Percentiles rank a stretch among this genome's conserved stretches.
Evolutionary conservation across 2,329 filamentous ascomycete genomes (phyloP).

Genomic region (Exophiala lecanii-corni): DNA sequence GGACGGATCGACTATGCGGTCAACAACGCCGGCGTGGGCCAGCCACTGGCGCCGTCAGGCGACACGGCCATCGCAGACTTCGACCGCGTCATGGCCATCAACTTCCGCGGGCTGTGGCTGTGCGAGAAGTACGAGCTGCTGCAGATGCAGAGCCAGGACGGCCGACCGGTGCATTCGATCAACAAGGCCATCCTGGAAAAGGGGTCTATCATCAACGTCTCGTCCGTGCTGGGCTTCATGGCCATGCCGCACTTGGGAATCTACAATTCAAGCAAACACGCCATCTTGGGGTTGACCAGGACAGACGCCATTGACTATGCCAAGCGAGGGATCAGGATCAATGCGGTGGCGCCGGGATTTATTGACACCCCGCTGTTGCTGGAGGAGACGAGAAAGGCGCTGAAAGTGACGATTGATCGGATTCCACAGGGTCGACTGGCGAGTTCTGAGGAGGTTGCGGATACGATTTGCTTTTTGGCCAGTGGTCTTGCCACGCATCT

Average conservation of each 20-base stretch:
- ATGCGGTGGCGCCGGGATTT: constrained; percentile 50
- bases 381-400: constrained; percentile 52
- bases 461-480: constrained; percentile 63
- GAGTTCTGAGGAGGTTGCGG: constrained; percentile 47
- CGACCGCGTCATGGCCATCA: constrained; percentile 40
- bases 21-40: constrained; percentile 27
- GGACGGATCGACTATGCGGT: constrained; percentile 33
- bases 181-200: constrained; percentile 35
- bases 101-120: constrained; percentile 42
- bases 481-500: constrained; percentile 66
- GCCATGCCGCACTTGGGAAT: constrained; percentile 35
- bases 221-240: constrained; percentile 49
- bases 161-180: constrained; percentile 33
- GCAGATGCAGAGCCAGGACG: constrained; percentile 44
- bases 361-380: constrained; percentile 64
- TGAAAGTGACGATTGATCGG: constrained; percentile 36
- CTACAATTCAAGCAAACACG: constrained; percentile 48
- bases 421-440: constrained; percentile 51
- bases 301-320: constrained; percentile 51
- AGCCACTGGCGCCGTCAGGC: constrained; percentile 31
- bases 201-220: constrained; percentile 49
- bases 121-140: constrained; percentile 38
- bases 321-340: constrained; percentile 45
- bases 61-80: constrained; percentile 42
- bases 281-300: constrained; percentile 54